Evolutionary conservation across 2,329 filamentous ascomycete genomes (phyloP).

Genomic region (Meredithiella fracta): DNA sequence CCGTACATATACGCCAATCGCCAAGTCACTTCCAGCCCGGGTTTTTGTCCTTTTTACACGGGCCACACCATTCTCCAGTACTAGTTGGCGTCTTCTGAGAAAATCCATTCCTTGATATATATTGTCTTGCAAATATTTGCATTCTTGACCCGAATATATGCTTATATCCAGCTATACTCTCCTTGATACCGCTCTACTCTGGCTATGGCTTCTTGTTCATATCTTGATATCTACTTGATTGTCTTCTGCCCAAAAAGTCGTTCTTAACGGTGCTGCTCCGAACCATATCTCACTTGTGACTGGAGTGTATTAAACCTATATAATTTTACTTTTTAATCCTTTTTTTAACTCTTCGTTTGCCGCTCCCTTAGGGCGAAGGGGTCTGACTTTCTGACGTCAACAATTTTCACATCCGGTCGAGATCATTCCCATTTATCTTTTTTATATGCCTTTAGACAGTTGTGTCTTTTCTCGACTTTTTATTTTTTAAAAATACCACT

Average conservation of each 20-base stretch:
- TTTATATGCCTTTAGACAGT: not conserved
- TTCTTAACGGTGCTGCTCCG: not conserved
- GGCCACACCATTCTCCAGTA: not conserved
- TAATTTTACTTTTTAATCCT: not conserved
- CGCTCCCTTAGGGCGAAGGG: not conserved
- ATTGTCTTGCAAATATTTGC: not conserved
- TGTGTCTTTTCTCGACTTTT: no score
- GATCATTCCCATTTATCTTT: not conserved
- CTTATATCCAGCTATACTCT: not conserved
- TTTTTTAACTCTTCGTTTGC: slow-evolving; percentile 5
- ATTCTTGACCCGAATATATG: not conserved
- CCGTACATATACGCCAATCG: not conserved
- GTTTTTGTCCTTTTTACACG: not conserved
- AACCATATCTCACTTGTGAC: not conserved
- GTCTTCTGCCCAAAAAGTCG: no score
- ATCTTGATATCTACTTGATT: not conserved
- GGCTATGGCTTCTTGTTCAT: not conserved
- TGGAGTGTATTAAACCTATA: not conserved
- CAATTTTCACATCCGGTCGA: not conserved
- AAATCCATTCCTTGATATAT: not conserved
- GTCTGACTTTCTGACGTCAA: not conserved
- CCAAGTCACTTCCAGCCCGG: not conserved
- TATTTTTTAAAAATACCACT: no score
- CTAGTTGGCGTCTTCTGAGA: not conserved
- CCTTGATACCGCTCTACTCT: not conserved